Base-by-base conservation (phyloP, 768 basidiomycete genomes). In the Roridomyces roridus region DNA sequence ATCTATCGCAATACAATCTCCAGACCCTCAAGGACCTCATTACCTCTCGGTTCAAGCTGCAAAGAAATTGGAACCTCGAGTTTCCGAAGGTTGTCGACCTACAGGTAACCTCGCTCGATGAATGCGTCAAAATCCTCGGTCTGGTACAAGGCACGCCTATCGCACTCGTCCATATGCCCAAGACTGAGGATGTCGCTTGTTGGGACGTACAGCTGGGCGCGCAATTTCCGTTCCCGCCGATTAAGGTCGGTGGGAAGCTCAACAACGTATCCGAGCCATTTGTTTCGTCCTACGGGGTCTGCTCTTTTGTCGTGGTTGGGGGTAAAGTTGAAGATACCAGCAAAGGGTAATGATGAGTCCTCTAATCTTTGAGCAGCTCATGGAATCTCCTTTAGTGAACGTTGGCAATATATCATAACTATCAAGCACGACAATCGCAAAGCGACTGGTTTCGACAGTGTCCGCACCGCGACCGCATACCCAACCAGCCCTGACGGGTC, bases 61-160 rank as follows among this genome's bases (percentile, higher is more conserved):
- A 41, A 12, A 11, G 18, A 8, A 41, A 20, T 11, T 41, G 40
- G 40, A 41, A 41, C 20, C 40, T 35, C n/a, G 26, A 25, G 14
- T 21, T 23, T 41, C 55, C 60, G 1, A 23, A 21, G 14, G 20
- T 50, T 21, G 36, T 20, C 14, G 37, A 23, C n/a, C 60, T 41
- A n/a, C 31, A 29, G 35, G 20, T 42, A 18, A 41, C 31, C 1
- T 3, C 2, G 20, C 46, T 62, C 17, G 6, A n/a, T 3, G 41
- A 25, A 39, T 29, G 17, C 3, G 46, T 43, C 11, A 47, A 57
- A 6, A 44, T 61, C 17, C 20, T 57, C 24, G 31, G 23, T 4
- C n/a, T 15, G 23, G 40, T 61, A 25, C 55, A 53, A 14, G 60
- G 55, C 15, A 57, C 60, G 12, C 50, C 46, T 35, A 51, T 61